Percentiles rank a stretch among this genome's conserved stretches.
Evolutionary conservation across 805 yeast genomes (phyloP).

Genomic region (Saccharomyces mikatae): DNA sequence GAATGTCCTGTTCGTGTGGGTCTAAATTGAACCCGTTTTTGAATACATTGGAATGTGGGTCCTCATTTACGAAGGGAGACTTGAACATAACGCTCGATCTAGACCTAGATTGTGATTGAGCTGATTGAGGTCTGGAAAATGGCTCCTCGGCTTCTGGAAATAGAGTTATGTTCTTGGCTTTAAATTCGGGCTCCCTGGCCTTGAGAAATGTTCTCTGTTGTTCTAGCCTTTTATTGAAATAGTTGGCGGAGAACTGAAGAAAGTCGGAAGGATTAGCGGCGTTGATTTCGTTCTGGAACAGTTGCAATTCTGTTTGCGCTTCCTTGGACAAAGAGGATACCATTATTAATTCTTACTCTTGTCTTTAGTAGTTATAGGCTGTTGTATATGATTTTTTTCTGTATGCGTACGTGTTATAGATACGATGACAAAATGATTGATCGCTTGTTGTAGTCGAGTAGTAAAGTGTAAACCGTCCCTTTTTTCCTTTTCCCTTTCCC

Average conservation of each 20-base stretch:
- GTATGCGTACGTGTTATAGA: background rate
- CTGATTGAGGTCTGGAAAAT: constrained; percentile 27
- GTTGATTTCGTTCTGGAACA: constrained; percentile 50
- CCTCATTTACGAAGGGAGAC: constrained; percentile 56
- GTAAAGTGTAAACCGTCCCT: background rate
- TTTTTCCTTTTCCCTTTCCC: background rate
- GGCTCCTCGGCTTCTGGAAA: constrained; percentile 29
- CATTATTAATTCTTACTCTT: background rate
- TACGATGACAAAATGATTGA: background rate
- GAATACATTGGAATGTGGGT: constrained; percentile 42
- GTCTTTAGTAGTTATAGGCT: background rate
- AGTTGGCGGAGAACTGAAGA: constrained; percentile 67
- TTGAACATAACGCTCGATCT: constrained; percentile 35
- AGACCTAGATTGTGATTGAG: constrained; percentile 24
- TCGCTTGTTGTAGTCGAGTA: background rate
- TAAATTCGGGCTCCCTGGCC: constrained; percentile 24
- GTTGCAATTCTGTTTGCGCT: constrained; percentile 44
- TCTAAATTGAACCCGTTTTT: background rate
- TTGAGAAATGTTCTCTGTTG: constrained; percentile 34
- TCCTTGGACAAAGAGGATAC: constrained; percentile 10
- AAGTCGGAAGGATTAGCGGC: constrained; percentile 56
- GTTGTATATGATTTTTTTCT: background rate
- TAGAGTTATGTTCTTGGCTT: constrained; percentile 43
- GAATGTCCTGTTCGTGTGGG: background rate
- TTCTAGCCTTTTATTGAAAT: constrained; percentile 55